A percentile compares a stretch with the other conserved stretches of the same genome.
phyloP scores from a whole-genome alignment of 2,329 filamentous ascomycete species.

The Colletotrichum horii region DNA sequence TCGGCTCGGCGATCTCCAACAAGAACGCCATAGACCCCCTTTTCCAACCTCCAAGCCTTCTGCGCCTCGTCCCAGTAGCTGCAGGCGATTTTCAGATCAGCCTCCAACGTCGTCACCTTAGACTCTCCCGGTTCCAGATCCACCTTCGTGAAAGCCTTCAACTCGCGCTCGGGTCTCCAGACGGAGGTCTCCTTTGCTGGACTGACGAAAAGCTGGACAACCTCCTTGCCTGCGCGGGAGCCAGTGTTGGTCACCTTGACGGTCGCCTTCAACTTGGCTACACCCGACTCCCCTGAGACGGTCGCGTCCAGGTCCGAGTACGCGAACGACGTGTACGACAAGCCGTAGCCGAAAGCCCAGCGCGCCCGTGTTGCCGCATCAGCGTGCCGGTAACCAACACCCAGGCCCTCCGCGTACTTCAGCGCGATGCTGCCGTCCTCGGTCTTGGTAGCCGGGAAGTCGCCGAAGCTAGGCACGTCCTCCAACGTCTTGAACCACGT shows the following conservation, averaged over 20 bases:
- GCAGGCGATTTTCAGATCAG: constrained; percentile 9
- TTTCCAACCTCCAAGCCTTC: constrained; percentile 14
- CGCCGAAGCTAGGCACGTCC: constrained; percentile 16
- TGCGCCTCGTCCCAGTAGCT: constrained; percentile 17
- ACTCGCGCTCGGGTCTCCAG: constrained; percentile 20
- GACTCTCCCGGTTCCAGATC: background rate
- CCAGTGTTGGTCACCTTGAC: constrained; percentile 52
- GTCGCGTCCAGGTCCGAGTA: background rate
- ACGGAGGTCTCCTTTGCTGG: background rate
- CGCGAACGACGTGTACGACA: constrained; percentile 13
- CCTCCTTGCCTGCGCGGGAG: constrained; percentile 27
- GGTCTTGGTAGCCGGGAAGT: constrained; percentile 12
- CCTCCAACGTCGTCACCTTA: background rate
- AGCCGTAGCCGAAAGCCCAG: constrained; percentile 10
- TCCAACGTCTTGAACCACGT: constrained; percentile 19
- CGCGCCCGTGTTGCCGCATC: background rate
- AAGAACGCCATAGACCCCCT: constrained; percentile 5
- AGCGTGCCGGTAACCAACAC: constrained; percentile 11
- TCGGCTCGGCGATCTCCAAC: background rate
- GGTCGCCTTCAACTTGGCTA: constrained; percentile 23
- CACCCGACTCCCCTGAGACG: constrained; percentile 23
- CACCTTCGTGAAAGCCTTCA: constrained; percentile 23
- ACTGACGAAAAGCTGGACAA: constrained; percentile 35
- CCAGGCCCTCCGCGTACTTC: background rate
- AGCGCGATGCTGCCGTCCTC: background rate